phyloP scores from a whole-genome alignment of 306 rosid species.

The Glycyrrhiza uralensis region DNA sequence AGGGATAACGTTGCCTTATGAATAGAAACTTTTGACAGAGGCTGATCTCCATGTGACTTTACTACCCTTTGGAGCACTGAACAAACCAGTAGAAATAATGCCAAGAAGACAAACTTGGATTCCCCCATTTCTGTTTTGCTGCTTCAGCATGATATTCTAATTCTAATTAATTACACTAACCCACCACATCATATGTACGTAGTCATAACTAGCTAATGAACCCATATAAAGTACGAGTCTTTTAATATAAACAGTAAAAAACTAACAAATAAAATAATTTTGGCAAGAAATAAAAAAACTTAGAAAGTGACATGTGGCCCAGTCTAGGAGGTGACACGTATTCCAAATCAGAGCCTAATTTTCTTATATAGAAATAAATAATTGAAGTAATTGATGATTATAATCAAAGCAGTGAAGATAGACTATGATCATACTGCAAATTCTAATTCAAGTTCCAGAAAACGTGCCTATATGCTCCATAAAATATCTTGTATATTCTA shows the following conservation, averaged over 20 bases:
- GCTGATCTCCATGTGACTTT: constrained; percentile 70
- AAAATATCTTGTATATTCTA: background rate
- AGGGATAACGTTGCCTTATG: constrained; percentile 52
- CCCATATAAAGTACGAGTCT: no score
- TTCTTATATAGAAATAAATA: no score
- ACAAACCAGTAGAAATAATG: constrained; percentile 37
- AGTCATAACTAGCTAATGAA: background rate
- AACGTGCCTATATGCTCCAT: background rate
- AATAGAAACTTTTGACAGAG: constrained; percentile 58
- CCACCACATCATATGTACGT: background rate
- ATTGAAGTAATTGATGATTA: no score
- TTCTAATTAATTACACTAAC: constrained; percentile 9
- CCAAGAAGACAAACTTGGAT: constrained; percentile 34
- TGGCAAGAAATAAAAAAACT: no score
- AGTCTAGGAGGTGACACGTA: no score
- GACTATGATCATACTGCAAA: background rate
- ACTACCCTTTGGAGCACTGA: constrained; percentile 35
- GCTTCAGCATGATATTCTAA: background rate
- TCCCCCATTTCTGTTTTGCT: constrained; percentile 31
- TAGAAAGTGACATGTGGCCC: no score
- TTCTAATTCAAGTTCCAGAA: background rate
- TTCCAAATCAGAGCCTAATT: no score
- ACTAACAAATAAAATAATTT: no score
- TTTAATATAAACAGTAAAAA: no score
- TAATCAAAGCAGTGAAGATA: background rate